phyloP scores from a whole-genome alignment of 2,329 filamentous ascomycete species.

The Allantophomopsis lycopodina region DNA sequence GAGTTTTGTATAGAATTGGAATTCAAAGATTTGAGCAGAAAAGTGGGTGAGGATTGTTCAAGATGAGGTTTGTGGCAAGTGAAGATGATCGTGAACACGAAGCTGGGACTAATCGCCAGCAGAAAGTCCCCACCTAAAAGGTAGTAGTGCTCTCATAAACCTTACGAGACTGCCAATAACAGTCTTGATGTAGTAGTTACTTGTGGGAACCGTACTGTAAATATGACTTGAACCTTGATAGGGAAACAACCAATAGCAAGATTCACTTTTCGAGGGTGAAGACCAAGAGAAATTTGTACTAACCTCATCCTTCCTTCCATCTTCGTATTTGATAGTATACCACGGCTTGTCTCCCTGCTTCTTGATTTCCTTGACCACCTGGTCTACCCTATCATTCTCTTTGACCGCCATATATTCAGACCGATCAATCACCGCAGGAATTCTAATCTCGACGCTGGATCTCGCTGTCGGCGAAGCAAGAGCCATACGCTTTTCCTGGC shows the following conservation, averaged over 20 bases:
- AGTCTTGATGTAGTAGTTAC: neutral
- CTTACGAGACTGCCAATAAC: neutral
- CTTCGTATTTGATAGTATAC: conserved; percentile 18
- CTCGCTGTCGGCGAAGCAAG: neutral
- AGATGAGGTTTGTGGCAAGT: neutral
- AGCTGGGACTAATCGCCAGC: neutral
- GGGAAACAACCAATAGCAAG: neutral
- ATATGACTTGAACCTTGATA: neutral
- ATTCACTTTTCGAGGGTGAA: neutral
- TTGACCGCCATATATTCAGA: conserved; percentile 15
- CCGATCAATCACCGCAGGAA: conserved; percentile 3
- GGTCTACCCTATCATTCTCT: conserved; percentile 16
- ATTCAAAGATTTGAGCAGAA: no score
- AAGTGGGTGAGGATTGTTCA: neutral
- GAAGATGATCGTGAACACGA: neutral
- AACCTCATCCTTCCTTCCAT: conserved; percentile 7
- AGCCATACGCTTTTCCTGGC: neutral
- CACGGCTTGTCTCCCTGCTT: conserved; percentile 6
- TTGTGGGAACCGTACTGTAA: neutral
- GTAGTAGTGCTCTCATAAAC: neutral
- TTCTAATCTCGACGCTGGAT: neutral
- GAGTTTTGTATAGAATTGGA: neutral
- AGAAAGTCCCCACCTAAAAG: neutral
- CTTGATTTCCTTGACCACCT: conserved; percentile 11
- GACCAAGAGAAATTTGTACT: neutral